Base-by-base conservation (phyloP, 2,329 filamentous ascomycete genomes). In the Penicillium sp. region DNA sequence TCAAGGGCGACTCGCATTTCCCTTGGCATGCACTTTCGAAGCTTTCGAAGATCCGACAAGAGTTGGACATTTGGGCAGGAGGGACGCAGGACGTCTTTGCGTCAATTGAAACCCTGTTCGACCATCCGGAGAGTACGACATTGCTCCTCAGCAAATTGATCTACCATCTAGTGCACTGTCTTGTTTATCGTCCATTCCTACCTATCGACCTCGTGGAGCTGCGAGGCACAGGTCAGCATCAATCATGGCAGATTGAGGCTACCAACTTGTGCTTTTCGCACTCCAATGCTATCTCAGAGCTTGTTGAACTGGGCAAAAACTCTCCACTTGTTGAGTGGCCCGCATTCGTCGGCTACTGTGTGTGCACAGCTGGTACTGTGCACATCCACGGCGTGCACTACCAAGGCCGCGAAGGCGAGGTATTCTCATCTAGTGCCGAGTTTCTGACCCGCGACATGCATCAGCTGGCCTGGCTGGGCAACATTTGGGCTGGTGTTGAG, bases 191-290 rank as follows among this genome's bases (percentile, higher is more conserved):
- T 13, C 88, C 88, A 0, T 95, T 95, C 66, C 74, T 95, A 5
- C 89, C 89, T 0, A 86, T 95, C 51, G 86, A 94, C 64, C 74
- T 94, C 3, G 80, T 85, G 20, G 89, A 94, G 64, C 78, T 95
- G 6, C 81, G 86, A 10, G 86, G 86, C 11, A 85, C 80, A 0
- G 86, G 86, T 1, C 88, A 94, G 60, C 87, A 94, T 56, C 88
- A 94, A 63, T 90, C 87, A 23, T 95, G 89, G 89, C 89, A 94
- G 63, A 91, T 94, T 39, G 87, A 94, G 64, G 87, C 89, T 0
- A 94, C 88, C 0, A 91, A 93, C 59, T 77, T 91, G 63, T 94
- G 89, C 67, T 93, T 84, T 64, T 72, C 90, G 14, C 89, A 95
- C 56, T 88, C 89, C 5, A 95, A 94, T 60, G 87, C 88, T 4